phyloP scores from a whole-genome alignment of 2,329 filamentous ascomycete species.

The Colletotrichum spaethianum region DNA sequence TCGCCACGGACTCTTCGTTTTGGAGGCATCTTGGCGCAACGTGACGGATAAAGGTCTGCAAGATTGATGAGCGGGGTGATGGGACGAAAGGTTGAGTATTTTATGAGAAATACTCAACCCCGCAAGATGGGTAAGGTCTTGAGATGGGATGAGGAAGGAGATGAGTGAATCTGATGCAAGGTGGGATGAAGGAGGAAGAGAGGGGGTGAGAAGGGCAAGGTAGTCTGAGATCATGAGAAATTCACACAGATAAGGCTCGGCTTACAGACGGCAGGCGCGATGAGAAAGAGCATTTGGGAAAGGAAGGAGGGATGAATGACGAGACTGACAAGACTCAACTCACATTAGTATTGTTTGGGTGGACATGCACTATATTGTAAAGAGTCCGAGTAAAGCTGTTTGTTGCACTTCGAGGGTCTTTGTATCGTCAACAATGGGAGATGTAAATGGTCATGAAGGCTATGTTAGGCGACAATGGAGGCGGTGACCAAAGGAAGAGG shows the following conservation, averaged over 20 bases:
- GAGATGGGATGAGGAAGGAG: neutral
- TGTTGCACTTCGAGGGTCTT: conserved; percentile 12
- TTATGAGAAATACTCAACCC: conserved; percentile 14
- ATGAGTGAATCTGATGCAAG: neutral
- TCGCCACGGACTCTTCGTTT: conserved; percentile 24
- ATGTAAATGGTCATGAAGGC: conserved; percentile 29
- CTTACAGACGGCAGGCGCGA: conserved; percentile 9
- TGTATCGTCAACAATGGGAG: conserved; percentile 37
- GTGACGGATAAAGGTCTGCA: conserved; percentile 3
- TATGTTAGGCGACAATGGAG: conserved; percentile 36
- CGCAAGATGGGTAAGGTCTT: neutral
- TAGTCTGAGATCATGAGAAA: neutral
- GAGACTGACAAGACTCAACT: conserved; percentile 22
- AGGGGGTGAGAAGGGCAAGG: neutral
- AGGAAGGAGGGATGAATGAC: neutral
- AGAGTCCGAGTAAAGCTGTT: conserved; percentile 5
- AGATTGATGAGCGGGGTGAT: conserved; percentile 8
- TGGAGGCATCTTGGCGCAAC: conserved; percentile 36
- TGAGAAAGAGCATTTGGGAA: conserved; percentile 26
- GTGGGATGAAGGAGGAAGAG: neutral
- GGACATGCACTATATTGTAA: conserved; percentile 20
- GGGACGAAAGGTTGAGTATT: neutral
- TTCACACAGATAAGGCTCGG: neutral
- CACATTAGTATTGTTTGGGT: conserved; percentile 36
- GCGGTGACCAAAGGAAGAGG: conserved; percentile 12